phyloP scores from a whole-genome alignment of 2,329 filamentous ascomycete species.

The Fusarium coffeatum region DNA sequence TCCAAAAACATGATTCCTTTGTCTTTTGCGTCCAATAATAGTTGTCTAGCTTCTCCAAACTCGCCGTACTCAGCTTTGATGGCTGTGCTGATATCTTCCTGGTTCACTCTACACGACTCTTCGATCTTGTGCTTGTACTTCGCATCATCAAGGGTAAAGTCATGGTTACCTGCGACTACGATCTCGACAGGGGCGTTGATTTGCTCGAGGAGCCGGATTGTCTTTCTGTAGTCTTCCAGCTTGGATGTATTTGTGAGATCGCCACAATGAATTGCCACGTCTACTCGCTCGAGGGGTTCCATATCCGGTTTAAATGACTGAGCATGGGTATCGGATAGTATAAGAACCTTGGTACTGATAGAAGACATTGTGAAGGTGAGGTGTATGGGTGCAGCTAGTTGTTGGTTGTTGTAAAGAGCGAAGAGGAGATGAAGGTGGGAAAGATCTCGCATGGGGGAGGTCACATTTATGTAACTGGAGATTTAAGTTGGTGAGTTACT shows the following conservation, averaged over 20 bases:
- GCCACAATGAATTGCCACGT: slow-evolving; percentile 63
- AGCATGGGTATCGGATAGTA: slow-evolving; percentile 38
- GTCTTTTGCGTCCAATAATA: slow-evolving; percentile 43
- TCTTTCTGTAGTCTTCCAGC: slow-evolving; percentile 52
- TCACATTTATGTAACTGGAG: not conserved
- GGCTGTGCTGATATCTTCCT: slow-evolving; percentile 4
- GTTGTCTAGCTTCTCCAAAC: slow-evolving; percentile 49
- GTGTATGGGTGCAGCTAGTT: not conserved
- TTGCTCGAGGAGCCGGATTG: slow-evolving; percentile 53
- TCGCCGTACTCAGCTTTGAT: slow-evolving; percentile 52
- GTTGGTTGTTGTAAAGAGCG: not conserved
- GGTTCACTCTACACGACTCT: slow-evolving; percentile 23
- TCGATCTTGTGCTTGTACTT: slow-evolving; percentile 50
- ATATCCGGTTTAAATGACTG: not conserved
- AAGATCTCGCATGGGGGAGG: no score
- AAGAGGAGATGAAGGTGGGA: not conserved
- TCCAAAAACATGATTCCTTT: slow-evolving; percentile 55
- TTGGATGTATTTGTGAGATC: slow-evolving; percentile 61
- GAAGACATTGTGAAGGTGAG: not conserved
- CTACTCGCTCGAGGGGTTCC: slow-evolving; percentile 33
- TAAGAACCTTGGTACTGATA: slow-evolving; percentile 28
- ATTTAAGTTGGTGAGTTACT: not conserved
- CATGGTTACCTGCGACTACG: slow-evolving; percentile 64
- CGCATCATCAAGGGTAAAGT: slow-evolving; percentile 56
- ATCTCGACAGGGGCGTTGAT: slow-evolving; percentile 61